Evolutionary conservation across 2,329 filamentous ascomycete species (phyloP), one percentile per base, ranked within the genome.

Genomic region (Fusarium newnesense): DNA sequence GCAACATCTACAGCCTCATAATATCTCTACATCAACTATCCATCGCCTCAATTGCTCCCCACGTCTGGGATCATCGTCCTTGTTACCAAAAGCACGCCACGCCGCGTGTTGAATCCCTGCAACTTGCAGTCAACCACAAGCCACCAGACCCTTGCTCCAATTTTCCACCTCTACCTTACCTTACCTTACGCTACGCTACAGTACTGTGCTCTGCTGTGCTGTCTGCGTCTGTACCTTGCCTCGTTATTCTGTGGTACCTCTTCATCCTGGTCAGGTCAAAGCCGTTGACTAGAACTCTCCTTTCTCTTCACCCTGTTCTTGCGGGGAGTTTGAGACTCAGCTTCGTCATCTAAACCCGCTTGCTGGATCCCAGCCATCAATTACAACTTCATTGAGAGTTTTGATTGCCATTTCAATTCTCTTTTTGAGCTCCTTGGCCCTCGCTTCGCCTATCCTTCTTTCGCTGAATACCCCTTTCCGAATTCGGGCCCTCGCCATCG

Each of bases 271-370:
- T 62, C 67, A 65, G 70, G 69, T 47, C 60, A 67, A 60, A 69
- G 64, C 70, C 60, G 53, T 75, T 65, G 67, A 68, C 60, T 42
- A 77, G 72, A 75, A 67, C 70, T 77, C 75, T 77, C 74, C 72
- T 72, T 69, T 76, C 72, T 72, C 63, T 65, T 75, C 72, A 68
- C 60, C 73, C 59, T 75, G 66, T 76, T 75, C 74, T 72, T 78
- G 76, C 70, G 76, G 76, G 76, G 76, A 77, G 72, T 72, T 54
- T 66, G 72, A 70, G 70, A 71, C 73, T 78, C 65, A 65, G 64
- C 72, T 75, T 73, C 74, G 72, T 76, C 76, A 78, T 76, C 76
- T 69, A 57, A 70, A 69, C 68, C 67, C 61, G 54, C 49, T 40
- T 68, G 62, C 60, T 74, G 67, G 66, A 59, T 72, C 67, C 65